Evolutionary conservation across 768 basidiomycete species (phyloP), one percentile per base, ranked within the genome.

Genomic region (Tylopilus intermedius): DNA sequence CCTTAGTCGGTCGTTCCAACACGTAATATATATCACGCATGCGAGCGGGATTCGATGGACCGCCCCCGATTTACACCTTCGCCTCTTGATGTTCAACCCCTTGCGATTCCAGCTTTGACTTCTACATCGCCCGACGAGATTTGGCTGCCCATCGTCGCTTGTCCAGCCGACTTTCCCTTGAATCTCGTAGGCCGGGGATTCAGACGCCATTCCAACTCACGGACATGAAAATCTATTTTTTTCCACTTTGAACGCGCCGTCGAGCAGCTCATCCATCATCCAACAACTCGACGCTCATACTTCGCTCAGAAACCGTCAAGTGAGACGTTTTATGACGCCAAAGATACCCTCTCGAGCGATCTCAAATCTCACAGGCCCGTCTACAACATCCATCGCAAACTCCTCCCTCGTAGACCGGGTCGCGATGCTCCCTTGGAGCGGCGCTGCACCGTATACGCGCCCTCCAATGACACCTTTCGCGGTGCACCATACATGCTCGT

Each of bases 231-330:
- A 18, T 18, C 18, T 18, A 22, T 37, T 14, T 10, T 29, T 24
- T 33, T 45, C 15, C 56, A 93, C 90, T 96, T 96, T 63, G 80
- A 87, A 58, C 63, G 67, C 1, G 89, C 88, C 0, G 67, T 87
- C 30, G 79, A 78, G 24, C 86, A 90, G 56, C 74, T 95, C 15
- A 74, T 93, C 7, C 79, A 88, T 35, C 92, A 95, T 63, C 94
- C 94, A 6, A 91, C 66, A 95, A 94, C 64, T 92, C 91, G 0
- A 88, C 90, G 0, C 78, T 95, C 26, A 95, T 97, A 51, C 73
- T 97, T 15, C 82, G 94, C 2, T 88, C 93, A 0, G 90, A 95
- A 37, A 79, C 78, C 3, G 45, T 88, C 35, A 44, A 18, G 40
- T n/a, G 61, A 67, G 37, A 58, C 54, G 2, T 22, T 4, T 11